These are phyloP conservation scores for Boletus subluridellus DNA, from an alignment of 1,284 basidiomycete genomes.

Conservation along the genomic window DNA sequence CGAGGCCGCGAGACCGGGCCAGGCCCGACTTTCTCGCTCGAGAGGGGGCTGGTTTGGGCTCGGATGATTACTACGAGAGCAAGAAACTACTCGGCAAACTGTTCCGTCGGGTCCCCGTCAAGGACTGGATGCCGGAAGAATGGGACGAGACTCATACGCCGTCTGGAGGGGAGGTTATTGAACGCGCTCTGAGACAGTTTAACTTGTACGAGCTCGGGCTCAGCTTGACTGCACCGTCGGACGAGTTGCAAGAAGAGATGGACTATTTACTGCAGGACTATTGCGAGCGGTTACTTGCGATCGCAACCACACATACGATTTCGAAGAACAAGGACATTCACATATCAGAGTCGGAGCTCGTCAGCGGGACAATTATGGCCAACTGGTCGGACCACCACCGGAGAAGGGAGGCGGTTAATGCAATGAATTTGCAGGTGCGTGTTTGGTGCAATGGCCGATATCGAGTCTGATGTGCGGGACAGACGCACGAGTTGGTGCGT, in stretches of 20 bases:
- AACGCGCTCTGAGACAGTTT: conserved; percentile 19
- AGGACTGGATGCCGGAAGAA: conserved; percentile 27
- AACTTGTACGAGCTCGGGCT: conserved; percentile 33
- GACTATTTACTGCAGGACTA: conserved; percentile 36
- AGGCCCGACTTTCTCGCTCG: conserved; percentile 44
- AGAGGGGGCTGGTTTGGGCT: conserved; percentile 33
- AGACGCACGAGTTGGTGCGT: conserved; percentile 39
- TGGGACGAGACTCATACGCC: conserved; percentile 26
- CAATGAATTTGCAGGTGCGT: conserved; percentile 44
- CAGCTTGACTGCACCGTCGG: conserved; percentile 17
- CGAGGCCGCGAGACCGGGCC: conserved; percentile 36
- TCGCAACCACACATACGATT: conserved; percentile 37
- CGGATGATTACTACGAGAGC: conserved; percentile 36
- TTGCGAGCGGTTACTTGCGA: conserved; percentile 32
- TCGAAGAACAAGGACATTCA: conserved; percentile 33
- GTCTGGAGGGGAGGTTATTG: conserved; percentile 28
- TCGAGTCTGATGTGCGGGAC: conserved; percentile 1
- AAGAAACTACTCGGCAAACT: conserved; percentile 38
- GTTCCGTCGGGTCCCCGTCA: conserved; percentile 38
- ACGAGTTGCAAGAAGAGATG: conserved; percentile 39
- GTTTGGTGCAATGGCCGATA: not conserved
- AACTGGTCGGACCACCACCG: conserved; percentile 41
- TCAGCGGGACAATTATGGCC: conserved; percentile 45
- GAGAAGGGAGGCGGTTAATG: conserved; percentile 35
- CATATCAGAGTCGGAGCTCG: conserved; percentile 42